These are phyloP conservation scores for Suhomyces taliae DNA, from an alignment of 1,139 yeast species.

Conservation along the genomic window DNA sequence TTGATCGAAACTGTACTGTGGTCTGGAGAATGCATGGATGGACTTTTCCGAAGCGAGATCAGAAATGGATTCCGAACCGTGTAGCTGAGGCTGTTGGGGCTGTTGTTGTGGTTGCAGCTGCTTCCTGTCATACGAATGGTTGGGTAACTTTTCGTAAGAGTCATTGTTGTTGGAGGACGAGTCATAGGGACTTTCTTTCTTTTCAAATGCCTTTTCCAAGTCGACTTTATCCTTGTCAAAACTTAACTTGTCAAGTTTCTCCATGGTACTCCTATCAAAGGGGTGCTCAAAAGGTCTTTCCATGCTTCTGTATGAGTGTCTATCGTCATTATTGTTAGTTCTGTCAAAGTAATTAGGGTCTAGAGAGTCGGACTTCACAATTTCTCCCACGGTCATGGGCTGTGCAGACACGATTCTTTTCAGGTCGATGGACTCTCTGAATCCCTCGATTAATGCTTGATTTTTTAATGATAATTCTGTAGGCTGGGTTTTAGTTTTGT, in stretches of 20 bases:
- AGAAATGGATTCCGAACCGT: neutral
- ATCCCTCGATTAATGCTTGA: conserved; percentile 19
- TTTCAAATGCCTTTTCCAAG: conserved; percentile 1
- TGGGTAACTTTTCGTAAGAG: too few relatives aligned
- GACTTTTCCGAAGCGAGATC: conserved; percentile 2
- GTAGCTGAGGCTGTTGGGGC: too few relatives aligned
- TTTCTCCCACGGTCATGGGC: neutral
- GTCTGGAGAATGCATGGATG: neutral
- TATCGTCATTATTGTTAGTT: neutral
- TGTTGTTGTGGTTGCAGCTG: too few relatives aligned
- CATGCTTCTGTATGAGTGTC: neutral
- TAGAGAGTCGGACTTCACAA: neutral
- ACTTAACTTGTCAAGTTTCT: neutral
- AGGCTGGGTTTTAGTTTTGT: conserved; percentile 9
- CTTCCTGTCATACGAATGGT: too few relatives aligned
- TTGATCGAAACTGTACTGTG: neutral
- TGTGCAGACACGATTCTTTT: conserved; percentile 10
- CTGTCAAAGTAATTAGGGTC: too few relatives aligned
- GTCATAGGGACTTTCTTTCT: neutral
- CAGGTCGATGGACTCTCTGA: conserved; percentile 23
- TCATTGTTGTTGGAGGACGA: too few relatives aligned
- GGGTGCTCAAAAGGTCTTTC: neutral
- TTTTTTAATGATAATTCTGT: conserved; percentile 13
- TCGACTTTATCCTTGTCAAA: neutral
- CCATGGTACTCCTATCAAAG: neutral